Evolutionary conservation across 2,329 filamentous ascomycete species (phyloP), one percentile per base, ranked within the genome.

Genomic region (Colletotrichum sp.): DNA sequence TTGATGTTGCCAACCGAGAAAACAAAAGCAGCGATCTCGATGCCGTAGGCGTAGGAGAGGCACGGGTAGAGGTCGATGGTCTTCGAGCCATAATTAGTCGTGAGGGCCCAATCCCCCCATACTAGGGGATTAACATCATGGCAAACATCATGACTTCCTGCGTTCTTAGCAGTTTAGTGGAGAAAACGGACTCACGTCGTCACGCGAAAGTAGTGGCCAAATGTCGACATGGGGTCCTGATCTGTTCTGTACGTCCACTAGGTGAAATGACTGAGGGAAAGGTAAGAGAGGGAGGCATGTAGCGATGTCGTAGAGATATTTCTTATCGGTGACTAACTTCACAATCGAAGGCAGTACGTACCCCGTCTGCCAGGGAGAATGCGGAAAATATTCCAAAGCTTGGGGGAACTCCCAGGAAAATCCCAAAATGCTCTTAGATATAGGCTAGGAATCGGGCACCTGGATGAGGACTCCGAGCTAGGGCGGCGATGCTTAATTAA

Each of bases 21-120:
- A 77, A 96, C 95, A 83, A 96, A 99, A 79, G 96, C 95, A 70
- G 97, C 94, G 80, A 99, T 98, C 87, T 98, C 95, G 79, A 98
- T 90, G 78, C 94, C 94, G 84, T 98, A 94, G 75, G 97, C 96
- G 86, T 99, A 96, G 83, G 93, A 95, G 49, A 96, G 96, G 69
- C 97, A 91, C 6, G 97, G 96, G 90, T 94, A 99, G 77, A 93
- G 87, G 85, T 99, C 95, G 92, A 98, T 98, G 34, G 96, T 98
- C 83, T 92, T 91, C 86, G 92, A 92, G 73, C 94, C 95, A 86
- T 99, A 99, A 28, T 28, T 28, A 28, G 88, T 99, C 97, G 84
- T 95, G 93, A 52, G 85, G 55, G 55, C 97, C 96, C 60, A 63
- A 63, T 63, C 60, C 28, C 28, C 28, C 28, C 28, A 63, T 9